These are phyloP conservation scores for Aspergillus fumigatus DNA, from an alignment of 2,329 filamentous ascomycete species.

Conservation along the genomic window DNA sequence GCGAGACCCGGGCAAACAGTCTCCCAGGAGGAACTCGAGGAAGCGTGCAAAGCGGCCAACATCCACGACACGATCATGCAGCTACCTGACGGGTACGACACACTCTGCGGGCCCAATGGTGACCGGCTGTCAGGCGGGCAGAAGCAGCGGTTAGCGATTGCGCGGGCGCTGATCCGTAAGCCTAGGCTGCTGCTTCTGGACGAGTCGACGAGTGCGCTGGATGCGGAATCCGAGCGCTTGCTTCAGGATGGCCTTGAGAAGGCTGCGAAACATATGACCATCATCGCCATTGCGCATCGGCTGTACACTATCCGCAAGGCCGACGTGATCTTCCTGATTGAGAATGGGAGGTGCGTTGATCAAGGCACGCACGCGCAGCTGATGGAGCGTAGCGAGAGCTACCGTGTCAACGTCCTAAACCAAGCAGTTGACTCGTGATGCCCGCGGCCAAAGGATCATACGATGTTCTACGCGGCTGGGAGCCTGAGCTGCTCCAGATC, in stretches of 20 bases:
- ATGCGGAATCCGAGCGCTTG: constrained; percentile 79
- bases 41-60: too few species aligned
- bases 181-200: constrained; percentile 81
- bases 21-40: too few species aligned
- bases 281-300: constrained; percentile 39
- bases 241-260: constrained; percentile 78
- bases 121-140: constrained; percentile 14
- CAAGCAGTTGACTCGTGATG: neutral
- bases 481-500: too few species aligned
- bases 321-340: constrained; percentile 41
- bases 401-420: neutral
- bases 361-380: neutral
- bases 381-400: neutral
- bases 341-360: constrained; percentile 22
- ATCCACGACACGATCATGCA: too few species aligned
- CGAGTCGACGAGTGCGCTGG: constrained; percentile 81
- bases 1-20: too few species aligned
- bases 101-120: constrained; percentile 9
- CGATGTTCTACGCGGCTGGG: too few species aligned
- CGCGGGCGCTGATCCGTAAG: constrained; percentile 71
- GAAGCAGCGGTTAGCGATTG: constrained; percentile 87
- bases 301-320: constrained; percentile 39
- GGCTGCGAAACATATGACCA: constrained; percentile 53
- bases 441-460: too few species aligned
- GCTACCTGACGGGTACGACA: constrained; percentile 51